Evolutionary conservation across 1,284 basidiomycete species (phyloP), one percentile per base, ranked within the genome.

Genomic region (Heterobasidion occidentale): DNA sequence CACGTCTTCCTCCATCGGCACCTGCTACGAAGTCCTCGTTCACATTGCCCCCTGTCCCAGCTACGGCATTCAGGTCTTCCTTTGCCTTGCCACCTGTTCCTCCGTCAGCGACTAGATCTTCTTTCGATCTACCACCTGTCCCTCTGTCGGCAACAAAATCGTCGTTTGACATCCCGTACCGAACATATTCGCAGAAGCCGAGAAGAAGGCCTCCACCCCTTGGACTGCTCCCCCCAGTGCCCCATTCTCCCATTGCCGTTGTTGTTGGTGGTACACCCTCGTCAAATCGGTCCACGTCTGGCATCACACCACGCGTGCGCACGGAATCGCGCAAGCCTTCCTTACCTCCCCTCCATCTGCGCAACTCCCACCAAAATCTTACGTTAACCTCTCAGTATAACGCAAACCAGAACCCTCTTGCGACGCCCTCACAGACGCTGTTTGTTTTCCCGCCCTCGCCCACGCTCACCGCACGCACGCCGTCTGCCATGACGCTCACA

Each of bases 371-470:
- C 15, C 68, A 64, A 46, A 56, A 48, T 49, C 52, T 45, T 57
- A 17, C 58, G 55, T 50, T 51, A 55, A 20, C 58, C 53, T 55
- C 55, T 9, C 15, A 33, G 19, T 12, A 53, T 9, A 53, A 51
- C 49, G 34, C 49, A 19, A 36, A 49, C 64, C 68, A 46, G 73
- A 71, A 20, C 68, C 72, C 36, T 71, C 60, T 61, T 52, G 64
- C 68, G 60, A 71, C 75, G 59, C 80, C 81, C 34, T 80, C 87
- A 1, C 89, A 91, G 67, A 92, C 88, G 0, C 74, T 92, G 51
- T 91, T 92, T 64, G 84, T 92, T 45, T 92, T 92, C 66, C 89
- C 89, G 3, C 88, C 89, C 42, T 90, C 88, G 12, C 88, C 88
- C 9, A 86, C 81, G 7, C 67, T 78, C 56, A 75, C 74, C 57